Evolutionary conservation across 768 basidiomycete species (phyloP).

Genomic region (Rhodotorula toruloides): DNA sequence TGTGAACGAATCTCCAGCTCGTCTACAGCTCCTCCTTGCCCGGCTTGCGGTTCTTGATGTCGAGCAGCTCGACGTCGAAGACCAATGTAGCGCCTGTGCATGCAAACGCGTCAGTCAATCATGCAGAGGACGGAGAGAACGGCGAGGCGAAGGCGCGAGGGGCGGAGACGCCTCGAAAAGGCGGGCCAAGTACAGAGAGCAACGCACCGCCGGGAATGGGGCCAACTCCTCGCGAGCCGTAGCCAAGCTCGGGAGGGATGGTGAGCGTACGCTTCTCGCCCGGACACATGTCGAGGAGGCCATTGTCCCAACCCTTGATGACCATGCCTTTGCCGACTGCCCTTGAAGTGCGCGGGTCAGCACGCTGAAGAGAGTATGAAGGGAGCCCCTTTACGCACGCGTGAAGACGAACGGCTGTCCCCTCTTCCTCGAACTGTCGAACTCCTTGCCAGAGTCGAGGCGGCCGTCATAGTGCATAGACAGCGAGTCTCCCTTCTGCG

Average conservation of each 20-base stretch:
- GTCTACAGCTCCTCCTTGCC: slow-evolving; percentile 32
- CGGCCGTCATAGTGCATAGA: slow-evolving; percentile 33
- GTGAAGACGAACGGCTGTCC: slow-evolving; percentile 50
- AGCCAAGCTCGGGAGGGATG: slow-evolving; percentile 48
- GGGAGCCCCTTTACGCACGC: too few species aligned
- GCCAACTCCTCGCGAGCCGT: slow-evolving; percentile 48
- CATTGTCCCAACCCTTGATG: slow-evolving; percentile 34
- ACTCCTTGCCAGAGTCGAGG: slow-evolving; percentile 43
- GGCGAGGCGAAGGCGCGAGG: background rate
- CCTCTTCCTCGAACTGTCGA: slow-evolving; percentile 48
- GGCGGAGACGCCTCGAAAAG: background rate
- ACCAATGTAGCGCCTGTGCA: slow-evolving; percentile 45
- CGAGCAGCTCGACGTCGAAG: slow-evolving; percentile 49
- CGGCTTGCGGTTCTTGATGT: slow-evolving; percentile 38
- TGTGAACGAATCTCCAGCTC: too few species aligned
- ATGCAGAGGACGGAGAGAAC: too few species aligned
- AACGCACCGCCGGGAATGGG: slow-evolving; percentile 44
- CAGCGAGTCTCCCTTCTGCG: slow-evolving; percentile 30
- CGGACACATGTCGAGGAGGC: slow-evolving; percentile 28
- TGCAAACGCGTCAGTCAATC: too few species aligned
- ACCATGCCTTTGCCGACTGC: slow-evolving; percentile 24
- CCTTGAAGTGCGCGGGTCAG: background rate
- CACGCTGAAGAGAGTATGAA: slow-evolving; percentile 33
- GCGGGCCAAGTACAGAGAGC: background rate
- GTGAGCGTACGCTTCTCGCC: slow-evolving; percentile 42